Conservation (phyloP, 208 protist genomes). For the Acanthamoeba polyphaga region DNA sequence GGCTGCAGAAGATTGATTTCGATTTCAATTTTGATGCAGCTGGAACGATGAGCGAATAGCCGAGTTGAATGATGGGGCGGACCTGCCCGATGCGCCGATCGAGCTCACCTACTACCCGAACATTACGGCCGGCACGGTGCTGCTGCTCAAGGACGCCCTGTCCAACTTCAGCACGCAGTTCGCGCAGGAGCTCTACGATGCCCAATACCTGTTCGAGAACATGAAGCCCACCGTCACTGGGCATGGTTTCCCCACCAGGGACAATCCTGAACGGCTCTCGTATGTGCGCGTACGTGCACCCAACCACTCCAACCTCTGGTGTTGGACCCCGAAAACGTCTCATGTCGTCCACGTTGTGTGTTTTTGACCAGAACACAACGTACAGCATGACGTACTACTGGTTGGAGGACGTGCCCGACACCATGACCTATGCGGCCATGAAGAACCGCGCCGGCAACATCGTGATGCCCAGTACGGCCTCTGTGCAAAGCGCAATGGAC, state of each 20-base stretch:
- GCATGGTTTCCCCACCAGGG: background rate
- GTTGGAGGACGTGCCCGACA: conserved; percentile 6
- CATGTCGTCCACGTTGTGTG: background rate
- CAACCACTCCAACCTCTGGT: background rate
- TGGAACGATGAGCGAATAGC: background rate
- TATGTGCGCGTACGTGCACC: conserved; percentile 2
- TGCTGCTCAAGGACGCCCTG: conserved; percentile 15
- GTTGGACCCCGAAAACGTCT: background rate
- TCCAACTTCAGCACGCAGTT: conserved; percentile 1
- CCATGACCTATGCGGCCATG: background rate
- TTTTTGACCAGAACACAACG: background rate
- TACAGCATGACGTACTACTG: conserved; percentile 40
- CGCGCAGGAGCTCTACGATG: background rate
- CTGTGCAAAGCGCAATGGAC: conserved; percentile 18
- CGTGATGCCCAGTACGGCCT: background rate
- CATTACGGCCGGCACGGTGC: background rate
- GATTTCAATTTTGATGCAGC: background rate
- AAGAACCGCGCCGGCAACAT: conserved; percentile 3
- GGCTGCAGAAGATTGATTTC: background rate
- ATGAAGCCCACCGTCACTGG: background rate
- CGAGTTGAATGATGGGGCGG: background rate
- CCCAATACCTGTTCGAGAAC: background rate
- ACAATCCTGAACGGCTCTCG: background rate
- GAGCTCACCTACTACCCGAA: conserved; percentile 1
- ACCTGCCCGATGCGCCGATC: conserved; percentile 2